These are phyloP conservation scores for Pisolithus albus DNA, from an alignment of 768 basidiomycete genomes.

Conservation along the genomic window DNA sequence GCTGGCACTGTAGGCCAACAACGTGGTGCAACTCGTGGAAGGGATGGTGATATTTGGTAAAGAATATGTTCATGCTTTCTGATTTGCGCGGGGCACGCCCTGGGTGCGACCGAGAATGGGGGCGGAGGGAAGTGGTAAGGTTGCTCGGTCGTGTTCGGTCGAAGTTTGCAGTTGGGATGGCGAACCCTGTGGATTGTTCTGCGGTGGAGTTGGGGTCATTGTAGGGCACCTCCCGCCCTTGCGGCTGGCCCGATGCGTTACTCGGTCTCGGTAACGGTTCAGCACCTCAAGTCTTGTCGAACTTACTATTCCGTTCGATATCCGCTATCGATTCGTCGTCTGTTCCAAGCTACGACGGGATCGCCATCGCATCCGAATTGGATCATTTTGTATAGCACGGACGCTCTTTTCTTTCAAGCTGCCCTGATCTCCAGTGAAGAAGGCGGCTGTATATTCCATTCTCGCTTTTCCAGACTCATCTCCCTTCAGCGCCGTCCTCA, in stretches of 20 bases:
- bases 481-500: slow-evolving; percentile 26
- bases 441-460: slow-evolving; percentile 27
- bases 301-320: slow-evolving; percentile 8
- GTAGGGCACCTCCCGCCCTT: slow-evolving; percentile 19
- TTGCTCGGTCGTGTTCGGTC: slow-evolving; percentile 32
- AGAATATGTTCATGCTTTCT: slow-evolving; percentile 21
- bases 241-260: slow-evolving; percentile 8
- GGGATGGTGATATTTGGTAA: slow-evolving; percentile 45
- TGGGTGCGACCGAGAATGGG: slow-evolving; percentile 40
- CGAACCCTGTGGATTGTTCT: slow-evolving; percentile 10
- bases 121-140: slow-evolving; percentile 29
- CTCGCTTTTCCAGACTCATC: slow-evolving; percentile 19
- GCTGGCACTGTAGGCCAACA: slow-evolving; percentile 44
- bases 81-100: slow-evolving; percentile 34
- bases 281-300: slow-evolving; percentile 17
- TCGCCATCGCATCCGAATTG: slow-evolving; percentile 27
- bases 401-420: slow-evolving; percentile 69
- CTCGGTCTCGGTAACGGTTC: slow-evolving; percentile 9
- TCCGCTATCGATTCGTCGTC: slow-evolving; percentile 13
- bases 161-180: slow-evolving; percentile 30
- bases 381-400: slow-evolving; percentile 51
- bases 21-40: slow-evolving; percentile 33
- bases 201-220: slow-evolving; percentile 9
- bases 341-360: slow-evolving; percentile 13
- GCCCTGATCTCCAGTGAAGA: slow-evolving; percentile 12